phyloP scores from a whole-genome alignment of 2,329 filamentous ascomycete species.

The Escovopsis sp. region DNA sequence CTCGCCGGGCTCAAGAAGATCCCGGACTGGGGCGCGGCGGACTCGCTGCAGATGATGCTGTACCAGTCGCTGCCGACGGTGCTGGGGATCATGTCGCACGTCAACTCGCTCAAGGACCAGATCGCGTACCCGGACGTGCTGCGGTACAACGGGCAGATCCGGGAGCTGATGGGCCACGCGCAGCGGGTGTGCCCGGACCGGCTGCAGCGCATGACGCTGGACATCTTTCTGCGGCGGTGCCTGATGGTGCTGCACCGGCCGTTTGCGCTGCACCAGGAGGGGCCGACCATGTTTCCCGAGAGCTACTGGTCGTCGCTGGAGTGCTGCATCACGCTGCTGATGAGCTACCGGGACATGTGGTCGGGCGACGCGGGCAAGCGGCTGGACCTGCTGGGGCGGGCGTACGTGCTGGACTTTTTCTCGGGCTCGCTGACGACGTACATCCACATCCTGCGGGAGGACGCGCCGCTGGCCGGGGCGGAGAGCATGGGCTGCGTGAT shows the following conservation, averaged over 20 bases:
- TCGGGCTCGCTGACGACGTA: constrained; percentile 19
- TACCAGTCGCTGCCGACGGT: constrained; percentile 17
- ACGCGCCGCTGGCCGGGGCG: constrained; percentile 17
- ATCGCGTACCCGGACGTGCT: constrained; percentile 19
- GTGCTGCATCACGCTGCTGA: constrained; percentile 19
- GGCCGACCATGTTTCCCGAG: constrained; percentile 17
- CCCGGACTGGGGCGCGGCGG: constrained; percentile 12
- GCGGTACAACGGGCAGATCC: constrained; percentile 17
- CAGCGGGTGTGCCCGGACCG: constrained; percentile 13
- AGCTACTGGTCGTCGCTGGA: constrained; percentile 22
- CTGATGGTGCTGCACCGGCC: constrained; percentile 22
- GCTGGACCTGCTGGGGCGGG: constrained; percentile 17
- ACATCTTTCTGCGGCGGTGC: constrained; percentile 19
- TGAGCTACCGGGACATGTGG: constrained; percentile 22
- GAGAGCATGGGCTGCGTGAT: constrained; percentile 14
- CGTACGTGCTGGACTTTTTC: constrained; percentile 21
- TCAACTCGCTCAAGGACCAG: constrained; percentile 17
- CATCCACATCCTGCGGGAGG: constrained; percentile 19
- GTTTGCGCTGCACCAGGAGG: constrained; percentile 19
- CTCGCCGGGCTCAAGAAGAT: constrained; percentile 12
- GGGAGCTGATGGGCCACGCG: constrained; percentile 17
- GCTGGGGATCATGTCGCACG: constrained; percentile 15
- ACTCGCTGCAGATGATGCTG: constrained; percentile 18
- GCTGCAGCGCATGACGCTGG: constrained; percentile 18
- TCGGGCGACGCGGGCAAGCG: constrained; percentile 12